Evolutionary conservation across 2,329 filamentous ascomycete genomes (phyloP).

Genomic region (Tolypocladium inflatum): DNA sequence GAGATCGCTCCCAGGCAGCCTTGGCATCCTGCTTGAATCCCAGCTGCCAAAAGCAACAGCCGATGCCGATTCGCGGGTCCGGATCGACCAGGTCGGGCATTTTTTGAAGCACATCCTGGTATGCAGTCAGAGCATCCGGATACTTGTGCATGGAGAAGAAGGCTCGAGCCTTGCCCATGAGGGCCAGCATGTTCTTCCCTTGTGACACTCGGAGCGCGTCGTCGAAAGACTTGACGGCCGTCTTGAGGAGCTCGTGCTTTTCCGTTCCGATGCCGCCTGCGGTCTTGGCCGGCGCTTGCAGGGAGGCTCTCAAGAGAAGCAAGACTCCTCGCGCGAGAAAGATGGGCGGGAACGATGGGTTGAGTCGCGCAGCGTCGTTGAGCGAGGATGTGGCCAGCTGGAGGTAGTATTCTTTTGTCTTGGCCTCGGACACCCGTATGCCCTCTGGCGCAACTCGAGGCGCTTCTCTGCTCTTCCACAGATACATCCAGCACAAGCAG

Average conservation of each 20-base stretch:
- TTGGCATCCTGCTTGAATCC: conserved; percentile 91
- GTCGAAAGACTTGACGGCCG: conserved; percentile 88
- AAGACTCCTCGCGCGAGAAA: conserved; percentile 87
- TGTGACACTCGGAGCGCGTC: conserved; percentile 80
- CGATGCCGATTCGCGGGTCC: conserved; percentile 91
- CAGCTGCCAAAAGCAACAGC: conserved; percentile 94
- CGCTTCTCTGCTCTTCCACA: conserved; percentile 81
- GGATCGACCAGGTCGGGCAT: conserved; percentile 85
- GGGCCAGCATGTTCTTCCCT: conserved; percentile 82
- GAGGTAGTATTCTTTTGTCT: conserved; percentile 89
- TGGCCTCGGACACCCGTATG: conserved; percentile 57
- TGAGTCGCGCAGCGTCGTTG: conserved; percentile 92
- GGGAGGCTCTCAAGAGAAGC: conserved; percentile 76
- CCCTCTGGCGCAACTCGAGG: conserved; percentile 53
- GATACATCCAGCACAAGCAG: conserved; percentile 82
- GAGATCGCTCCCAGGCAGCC: conserved; percentile 75
- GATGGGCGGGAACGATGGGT: conserved; percentile 82
- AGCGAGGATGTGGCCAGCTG: conserved; percentile 82
- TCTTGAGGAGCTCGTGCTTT: conserved; percentile 67
- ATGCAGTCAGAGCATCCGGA: conserved; percentile 69
- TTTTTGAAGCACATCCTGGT: conserved; percentile 78
- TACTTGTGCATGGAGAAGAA: conserved; percentile 82
- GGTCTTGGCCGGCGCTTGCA: conserved; percentile 65
- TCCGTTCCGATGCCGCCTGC: conserved; percentile 62
- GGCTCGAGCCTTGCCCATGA: conserved; percentile 81